A percentile compares a stretch with the other conserved stretches of the same genome.
phyloP scores from a whole-genome alignment of 305 asterid species.

The Salvia sclarea region DNA sequence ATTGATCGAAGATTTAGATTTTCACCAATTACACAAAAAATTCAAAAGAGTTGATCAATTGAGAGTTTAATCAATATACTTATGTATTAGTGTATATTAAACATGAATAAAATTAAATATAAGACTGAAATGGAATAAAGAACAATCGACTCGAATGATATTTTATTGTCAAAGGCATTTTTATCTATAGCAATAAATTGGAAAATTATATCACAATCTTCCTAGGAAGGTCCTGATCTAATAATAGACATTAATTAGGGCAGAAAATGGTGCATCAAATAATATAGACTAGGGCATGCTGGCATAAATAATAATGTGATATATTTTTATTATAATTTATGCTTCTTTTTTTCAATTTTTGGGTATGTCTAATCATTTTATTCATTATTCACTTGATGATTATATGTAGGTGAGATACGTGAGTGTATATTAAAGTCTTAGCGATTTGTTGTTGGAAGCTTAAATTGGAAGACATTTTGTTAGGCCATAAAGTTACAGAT shows the following conservation, averaged over 20 bases:
- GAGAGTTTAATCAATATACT: too few relatives aligned
- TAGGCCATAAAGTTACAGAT: constrained; percentile 26
- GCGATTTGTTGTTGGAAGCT: constrained; percentile 25
- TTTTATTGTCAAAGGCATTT: too few relatives aligned
- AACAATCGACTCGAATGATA: background rate
- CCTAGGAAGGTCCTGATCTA: background rate
- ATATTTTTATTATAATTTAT: background rate
- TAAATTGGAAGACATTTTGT: constrained; percentile 17
- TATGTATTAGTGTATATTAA: background rate
- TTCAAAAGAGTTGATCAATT: too few relatives aligned
- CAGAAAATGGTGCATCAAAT: background rate
- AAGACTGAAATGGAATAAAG: background rate
- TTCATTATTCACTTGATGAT: background rate
- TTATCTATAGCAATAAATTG: background rate
- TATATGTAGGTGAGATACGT: background rate
- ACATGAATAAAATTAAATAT: background rate
- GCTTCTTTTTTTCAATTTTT: background rate
- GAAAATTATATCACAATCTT: background rate
- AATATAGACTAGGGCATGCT: background rate
- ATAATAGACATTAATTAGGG: background rate
- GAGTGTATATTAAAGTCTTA: background rate
- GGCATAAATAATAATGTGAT: background rate
- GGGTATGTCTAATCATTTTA: background rate
- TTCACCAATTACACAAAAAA: too few relatives aligned
- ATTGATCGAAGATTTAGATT: too few relatives aligned